Base-by-base conservation (phyloP, 495 filamentous ascomycete species). In the Hyaloscypha bicolor region DNA sequence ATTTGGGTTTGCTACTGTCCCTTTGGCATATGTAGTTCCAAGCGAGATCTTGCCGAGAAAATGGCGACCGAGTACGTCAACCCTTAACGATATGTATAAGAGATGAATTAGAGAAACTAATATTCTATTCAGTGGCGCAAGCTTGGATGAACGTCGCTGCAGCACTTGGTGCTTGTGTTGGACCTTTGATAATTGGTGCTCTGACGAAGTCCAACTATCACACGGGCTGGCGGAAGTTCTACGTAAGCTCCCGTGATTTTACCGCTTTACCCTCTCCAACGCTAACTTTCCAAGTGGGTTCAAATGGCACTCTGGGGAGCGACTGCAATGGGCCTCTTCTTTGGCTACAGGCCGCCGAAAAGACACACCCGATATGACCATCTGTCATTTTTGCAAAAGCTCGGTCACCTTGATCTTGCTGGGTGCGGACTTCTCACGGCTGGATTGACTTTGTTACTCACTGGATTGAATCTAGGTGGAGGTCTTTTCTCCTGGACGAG, bases 171-270 rank as follows among this genome's bases (percentile, higher is more conserved):
- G 56, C 59, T 39, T 53, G 56, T 31, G 42, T 55, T 12, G 74
- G 69, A 6, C 63, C 73, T 0, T 57, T 70, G 29, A 67, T 70
- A 2, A 60, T 68, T 14, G 75, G 69, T 11, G 74, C 70, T 21
- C 60, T 76, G 12, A 76, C 72, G 39, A 64, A 71, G 22, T 64
- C 60, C 16, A 52, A 51, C 14, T 22, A 70, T 45, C 58, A 60
- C n/a, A 63, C 73, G 22, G 75, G 75, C 11, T 76, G 75, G 59
- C 67, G 74, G 1, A 64, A 69, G 60, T 76, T 72, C 66, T 76
- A 57, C 21, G 58, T 60, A 37, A 22, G 21, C 9, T 33, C 33
- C 11, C 25, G 3, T 9, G 37, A 12, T 60, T 1, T 39, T 9
- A 35, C 58, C 25, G 16, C 4, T 32, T 32, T 9, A 32, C 9